Conservation (phyloP, 2,329 filamentous ascomycete genomes). For the Phaeophleospora eucalypticola region DNA sequence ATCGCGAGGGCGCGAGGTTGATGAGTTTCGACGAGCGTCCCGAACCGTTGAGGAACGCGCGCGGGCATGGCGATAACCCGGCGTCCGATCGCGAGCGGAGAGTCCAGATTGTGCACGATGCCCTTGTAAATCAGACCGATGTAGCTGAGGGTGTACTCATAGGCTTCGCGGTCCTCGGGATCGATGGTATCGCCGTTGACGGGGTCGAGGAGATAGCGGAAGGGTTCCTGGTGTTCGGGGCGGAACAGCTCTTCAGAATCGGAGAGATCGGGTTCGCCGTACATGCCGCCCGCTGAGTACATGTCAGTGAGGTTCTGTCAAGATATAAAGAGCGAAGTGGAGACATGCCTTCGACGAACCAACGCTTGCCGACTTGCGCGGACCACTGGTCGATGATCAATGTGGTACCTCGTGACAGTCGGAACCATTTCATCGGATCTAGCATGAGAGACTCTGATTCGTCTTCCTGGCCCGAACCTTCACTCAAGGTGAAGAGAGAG, state of each 20-base stretch:
- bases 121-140: slow-evolving; percentile 25
- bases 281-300: slow-evolving; percentile 16
- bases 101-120: slow-evolving; percentile 15
- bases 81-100: slow-evolving; percentile 16
- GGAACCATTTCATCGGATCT: slow-evolving; percentile 21
- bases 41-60: slow-evolving; percentile 13
- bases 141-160: slow-evolving; percentile 22
- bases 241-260: slow-evolving; percentile 14
- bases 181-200: slow-evolving; percentile 15
- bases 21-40: slow-evolving; percentile 17
- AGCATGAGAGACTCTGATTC: slow-evolving; percentile 10
- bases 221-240: slow-evolving; percentile 10
- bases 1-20: slow-evolving; percentile 22
- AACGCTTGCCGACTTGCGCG: slow-evolving; percentile 8
- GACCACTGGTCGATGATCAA: slow-evolving; percentile 14
- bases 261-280: slow-evolving; percentile 17
- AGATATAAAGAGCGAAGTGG: background rate
- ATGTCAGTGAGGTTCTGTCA: background rate
- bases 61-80: slow-evolving; percentile 21
- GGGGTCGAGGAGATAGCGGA: slow-evolving; percentile 15
- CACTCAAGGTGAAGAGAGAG: slow-evolving; percentile 21
- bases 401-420: slow-evolving; percentile 18
- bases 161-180: slow-evolving; percentile 19
- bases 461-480: slow-evolving; percentile 8
- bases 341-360: slow-evolving; percentile 13